Evolutionary conservation across 768 basidiomycete species (phyloP), one percentile per base, ranked within the genome.

Genomic region (Dentipellis fragilis): DNA sequence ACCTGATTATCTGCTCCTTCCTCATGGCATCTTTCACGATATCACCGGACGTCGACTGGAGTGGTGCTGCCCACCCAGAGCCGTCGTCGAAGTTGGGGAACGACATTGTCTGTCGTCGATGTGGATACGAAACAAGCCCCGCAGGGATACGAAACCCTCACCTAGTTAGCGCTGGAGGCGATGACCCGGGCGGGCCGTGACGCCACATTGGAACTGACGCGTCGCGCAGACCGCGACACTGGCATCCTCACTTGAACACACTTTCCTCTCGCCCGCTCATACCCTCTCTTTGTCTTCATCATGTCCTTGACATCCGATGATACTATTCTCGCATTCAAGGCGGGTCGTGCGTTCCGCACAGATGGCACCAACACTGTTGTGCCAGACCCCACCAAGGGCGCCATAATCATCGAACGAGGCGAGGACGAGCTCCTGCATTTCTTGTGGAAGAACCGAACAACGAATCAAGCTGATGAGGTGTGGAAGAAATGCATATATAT

Each of bases 1-100:
- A 91, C 90, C 85, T 88, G 66, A 93, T 78, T 9, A 87, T 61
- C 55, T 83, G 74, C 65, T 93, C 90, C 63, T 91, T 93, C 66
- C 71, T 76, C 52, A 93, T 73, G 7, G 90, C 84, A 61, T 89
- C 87, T 59, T 80, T 81, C 39, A 93, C 77, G 39, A 87, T 75
- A 64, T 90, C 86, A 48, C 75, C 80, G 17, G 76, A 64, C 42
- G 73, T 69, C 16, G 75, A 67, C 7, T 19, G 39, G 72, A 70
- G 49, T 70, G 63, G 46, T 39, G 54, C 22, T 10, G 51, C 59
- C 61, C 59, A 62, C 1, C 53, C 60, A 22, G 52, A 52, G n/a
- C 53, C 52, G 22, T 62, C 61, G 29, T 57, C 61, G 36, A 60
- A 62, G 55, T 52, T 57, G 17, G 39, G 21, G 45, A 37, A 29